These are phyloP conservation scores for Fusarium ramigenum DNA, from an alignment of 2,329 filamentous ascomycete genomes.

Conservation along the genomic window DNA sequence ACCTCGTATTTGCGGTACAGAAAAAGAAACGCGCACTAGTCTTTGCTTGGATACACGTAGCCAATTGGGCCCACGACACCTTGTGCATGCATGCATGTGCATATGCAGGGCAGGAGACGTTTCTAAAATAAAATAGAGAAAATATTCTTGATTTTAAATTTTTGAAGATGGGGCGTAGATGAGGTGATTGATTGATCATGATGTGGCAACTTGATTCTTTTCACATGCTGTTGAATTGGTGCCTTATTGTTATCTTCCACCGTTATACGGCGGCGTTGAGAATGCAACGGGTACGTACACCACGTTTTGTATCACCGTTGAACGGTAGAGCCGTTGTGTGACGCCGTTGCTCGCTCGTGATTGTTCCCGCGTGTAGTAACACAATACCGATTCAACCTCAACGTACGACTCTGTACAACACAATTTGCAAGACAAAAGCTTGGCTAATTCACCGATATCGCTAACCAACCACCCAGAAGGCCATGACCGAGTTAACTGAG, in stretches of 20 bases:
- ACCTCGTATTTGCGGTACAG: conserved; percentile 28
- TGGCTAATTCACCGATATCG: not conserved
- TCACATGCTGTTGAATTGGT: not conserved
- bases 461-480: not conserved
- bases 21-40: not conserved
- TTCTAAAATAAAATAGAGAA: conserved; percentile 4
- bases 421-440: too few species aligned
- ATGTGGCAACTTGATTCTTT: not conserved
- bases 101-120: conserved; percentile 1
- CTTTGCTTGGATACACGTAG: conserved; percentile 28
- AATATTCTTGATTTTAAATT: not conserved
- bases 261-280: not conserved
- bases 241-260: not conserved
- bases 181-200: conserved; percentile 9
- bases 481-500: too few species aligned
- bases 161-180: not conserved
- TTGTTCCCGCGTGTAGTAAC: not conserved
- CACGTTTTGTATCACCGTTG: not conserved
- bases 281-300: not conserved
- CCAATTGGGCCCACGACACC: not conserved
- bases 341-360: not conserved
- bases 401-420: not conserved
- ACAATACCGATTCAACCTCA: not conserved
- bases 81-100: not conserved
- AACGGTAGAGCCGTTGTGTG: not conserved